Evolutionary conservation across 176 grass and related monocot genomes (phyloP), one percentile per base, ranked within the genome.

Genomic region (Phoenix roebelenii): DNA sequence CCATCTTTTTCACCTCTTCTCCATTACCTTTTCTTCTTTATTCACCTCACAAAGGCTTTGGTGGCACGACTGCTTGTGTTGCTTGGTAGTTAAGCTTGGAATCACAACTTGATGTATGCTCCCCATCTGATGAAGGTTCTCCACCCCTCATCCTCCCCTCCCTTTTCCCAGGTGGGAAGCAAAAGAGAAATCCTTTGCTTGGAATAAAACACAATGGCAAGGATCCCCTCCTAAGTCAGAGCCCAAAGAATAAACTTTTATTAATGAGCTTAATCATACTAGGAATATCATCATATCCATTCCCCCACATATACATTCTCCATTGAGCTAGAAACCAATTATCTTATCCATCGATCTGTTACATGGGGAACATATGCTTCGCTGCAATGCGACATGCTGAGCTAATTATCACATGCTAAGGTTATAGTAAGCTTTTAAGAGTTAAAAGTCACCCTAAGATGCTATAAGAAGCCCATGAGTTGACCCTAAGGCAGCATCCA

Each of bases 11-110:
- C 19, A 20, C 52, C 7, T 55, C 19, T 18, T 55, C n/a, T 20
- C 19, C 52, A 20, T 20, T 20, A 5, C 19, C 19, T 20, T 20
- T 55, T 17, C 52, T 18, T 18, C 18, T 56, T 56, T 56, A 22
- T 60, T 32, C 18, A 7, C 26, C 16, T 19, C 16, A 32, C 15
- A 19, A n/a, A 60, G 26, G 5, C 35, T 12, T 60, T n/a, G 4
- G n/a, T 60, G 4, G 16, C 7, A 60, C 26, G 15, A 60, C 16
- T 39, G 2, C 58, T 56, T 22, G 39, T 58, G 50, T 72, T 59
- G 76, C 76, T 79, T 79, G 51, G 19, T 65, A 52, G 9, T 79
- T 57, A 79, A 79, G 76, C 68, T 79, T 72, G 68, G 76, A 79
- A 79, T 79, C 69, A 72, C 59, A 59, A 77, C 51, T 44, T 54